Evolutionary conservation across 2,329 filamentous ascomycete genomes (phyloP).

Genomic region (Phoma sp.): DNA sequence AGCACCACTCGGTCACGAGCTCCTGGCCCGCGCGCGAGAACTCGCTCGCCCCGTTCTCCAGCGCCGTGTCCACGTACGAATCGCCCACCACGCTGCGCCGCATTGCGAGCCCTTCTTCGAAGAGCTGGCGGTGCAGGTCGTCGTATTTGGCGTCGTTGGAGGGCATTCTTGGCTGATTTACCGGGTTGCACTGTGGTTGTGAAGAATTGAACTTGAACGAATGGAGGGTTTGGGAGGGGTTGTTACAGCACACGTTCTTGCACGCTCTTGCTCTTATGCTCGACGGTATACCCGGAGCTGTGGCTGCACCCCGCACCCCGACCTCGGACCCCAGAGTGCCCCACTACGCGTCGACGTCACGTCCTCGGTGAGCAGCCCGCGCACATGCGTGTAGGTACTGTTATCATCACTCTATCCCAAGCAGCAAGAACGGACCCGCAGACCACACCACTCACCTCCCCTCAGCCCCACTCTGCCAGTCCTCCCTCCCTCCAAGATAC

Average conservation of each 20-base stretch:
- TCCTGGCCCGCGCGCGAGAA: slow-evolving; percentile 68
- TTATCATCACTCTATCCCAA: too few species aligned
- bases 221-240: too few species aligned
- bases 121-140: slow-evolving; percentile 60
- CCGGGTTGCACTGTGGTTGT: background rate
- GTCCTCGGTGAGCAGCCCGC: too few species aligned
- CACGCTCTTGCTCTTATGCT: background rate
- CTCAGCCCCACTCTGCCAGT: slow-evolving; percentile 50
- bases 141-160: slow-evolving; percentile 51
- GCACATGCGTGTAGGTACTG: too few species aligned
- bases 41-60: slow-evolving; percentile 62
- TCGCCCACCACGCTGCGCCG: slow-evolving; percentile 67
- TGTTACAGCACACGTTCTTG: too few species aligned
- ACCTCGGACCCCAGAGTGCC: slow-evolving; percentile 30
- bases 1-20: slow-evolving; percentile 68
- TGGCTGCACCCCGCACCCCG: slow-evolving; percentile 20
- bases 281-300: background rate
- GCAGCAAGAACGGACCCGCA: too few species aligned
- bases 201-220: too few species aligned
- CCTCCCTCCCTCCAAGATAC: slow-evolving; percentile 60
- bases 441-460: slow-evolving; percentile 9
- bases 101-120: slow-evolving; percentile 65
- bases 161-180: slow-evolving; percentile 29
- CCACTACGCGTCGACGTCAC: slow-evolving; percentile 23
- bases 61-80: slow-evolving; percentile 63